Evolutionary conservation across 2,329 filamentous ascomycete species (phyloP).

Genomic region (Mollisia scopiformis): DNA sequence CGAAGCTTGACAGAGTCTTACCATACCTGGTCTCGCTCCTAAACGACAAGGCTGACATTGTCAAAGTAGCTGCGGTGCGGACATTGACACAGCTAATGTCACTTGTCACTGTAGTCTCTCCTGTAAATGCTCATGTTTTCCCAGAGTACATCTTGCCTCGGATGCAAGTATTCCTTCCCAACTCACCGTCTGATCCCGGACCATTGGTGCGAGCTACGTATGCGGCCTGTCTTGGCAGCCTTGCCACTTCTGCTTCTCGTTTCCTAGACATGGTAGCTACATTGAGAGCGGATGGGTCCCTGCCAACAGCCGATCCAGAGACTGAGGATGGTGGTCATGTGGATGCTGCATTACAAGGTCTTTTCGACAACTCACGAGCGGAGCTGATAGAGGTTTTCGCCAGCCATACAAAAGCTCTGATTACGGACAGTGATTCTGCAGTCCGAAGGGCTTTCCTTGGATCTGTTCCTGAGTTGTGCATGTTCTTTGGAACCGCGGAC

Average conservation of each 20-base stretch:
- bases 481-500: constrained; percentile 91
- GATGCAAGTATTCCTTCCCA: constrained; percentile 62
- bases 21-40: constrained; percentile 87
- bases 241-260: constrained; percentile 81
- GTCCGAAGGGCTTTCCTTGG: constrained; percentile 90
- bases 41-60: constrained; percentile 79
- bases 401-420: constrained; percentile 82
- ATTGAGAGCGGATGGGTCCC: constrained; percentile 78
- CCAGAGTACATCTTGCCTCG: constrained; percentile 69
- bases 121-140: constrained; percentile 71
- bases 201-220: constrained; percentile 85
- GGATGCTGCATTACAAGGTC: constrained; percentile 74
- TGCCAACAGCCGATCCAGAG: constrained; percentile 77
- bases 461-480: constrained; percentile 88
- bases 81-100: constrained; percentile 87
- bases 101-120: constrained; percentile 85
- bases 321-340: constrained; percentile 71
- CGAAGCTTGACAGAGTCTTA: constrained; percentile 89
- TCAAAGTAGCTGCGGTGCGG: constrained; percentile 82
- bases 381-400: constrained; percentile 87
- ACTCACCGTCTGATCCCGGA: constrained; percentile 57
- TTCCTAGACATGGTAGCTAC: constrained; percentile 93
- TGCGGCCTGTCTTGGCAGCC: constrained; percentile 85
- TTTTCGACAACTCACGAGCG: constrained; percentile 85
- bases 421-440: constrained; percentile 83